phyloP scores from a whole-genome alignment of 768 basidiomycete genomes.

The Tricholoma bakamatsutake region DNA sequence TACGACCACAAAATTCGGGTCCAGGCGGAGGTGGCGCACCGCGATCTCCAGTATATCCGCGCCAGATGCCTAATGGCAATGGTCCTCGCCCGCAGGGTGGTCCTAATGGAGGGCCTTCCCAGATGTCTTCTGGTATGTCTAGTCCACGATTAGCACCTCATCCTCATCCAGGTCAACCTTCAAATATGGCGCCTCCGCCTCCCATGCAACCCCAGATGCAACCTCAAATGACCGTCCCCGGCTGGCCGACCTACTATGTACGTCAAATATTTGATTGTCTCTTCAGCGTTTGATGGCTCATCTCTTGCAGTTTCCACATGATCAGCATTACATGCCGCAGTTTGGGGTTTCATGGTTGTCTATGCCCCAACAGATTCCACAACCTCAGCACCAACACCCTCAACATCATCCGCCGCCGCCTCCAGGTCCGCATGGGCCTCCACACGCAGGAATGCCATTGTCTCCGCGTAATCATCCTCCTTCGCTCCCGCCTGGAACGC shows the following conservation, averaged over 20 bases:
- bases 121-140: constrained; percentile 46
- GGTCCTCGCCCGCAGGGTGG: constrained; percentile 52
- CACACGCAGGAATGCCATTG: constrained; percentile 51
- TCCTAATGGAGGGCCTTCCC: constrained; percentile 48
- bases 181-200: constrained; percentile 41
- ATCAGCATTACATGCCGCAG: constrained; percentile 42
- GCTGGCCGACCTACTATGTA: constrained; percentile 54
- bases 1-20: constrained; percentile 40
- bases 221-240: constrained; percentile 32
- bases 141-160: constrained; percentile 66
- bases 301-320: constrained; percentile 29
- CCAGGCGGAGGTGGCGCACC: constrained; percentile 48
- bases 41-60: constrained; percentile 60
- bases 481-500: constrained; percentile 61
- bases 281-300: constrained; percentile 4
- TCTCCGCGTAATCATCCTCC: constrained; percentile 59
- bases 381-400: constrained; percentile 36
- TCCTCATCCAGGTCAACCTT: constrained; percentile 47
- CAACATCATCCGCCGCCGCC: constrained; percentile 47
- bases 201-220: constrained; percentile 36
- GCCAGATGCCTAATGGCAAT: constrained; percentile 57
- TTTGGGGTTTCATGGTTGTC: constrained; percentile 33
- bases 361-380: constrained; percentile 32
- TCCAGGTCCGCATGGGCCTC: constrained; percentile 41
- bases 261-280: constrained; percentile 21